Conservation (phyloP, 2,329 filamentous ascomycete genomes). For the Ophiostoma sp. region DNA sequence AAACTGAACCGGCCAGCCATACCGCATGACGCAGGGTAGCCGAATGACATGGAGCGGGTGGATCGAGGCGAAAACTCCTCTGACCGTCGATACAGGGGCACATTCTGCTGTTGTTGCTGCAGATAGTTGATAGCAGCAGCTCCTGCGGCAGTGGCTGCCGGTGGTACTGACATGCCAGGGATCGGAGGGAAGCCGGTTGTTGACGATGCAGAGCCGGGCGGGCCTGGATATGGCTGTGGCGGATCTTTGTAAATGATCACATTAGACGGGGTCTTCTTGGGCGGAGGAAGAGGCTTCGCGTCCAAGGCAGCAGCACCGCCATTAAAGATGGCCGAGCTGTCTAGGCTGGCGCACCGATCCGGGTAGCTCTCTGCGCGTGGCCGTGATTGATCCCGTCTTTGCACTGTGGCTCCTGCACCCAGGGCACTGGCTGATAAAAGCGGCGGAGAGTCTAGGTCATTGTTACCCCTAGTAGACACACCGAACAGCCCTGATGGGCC, state of each 20-base stretch:
- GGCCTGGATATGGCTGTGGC: background rate
- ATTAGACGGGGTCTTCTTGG: constrained; percentile 48
- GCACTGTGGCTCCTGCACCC: constrained; percentile 15
- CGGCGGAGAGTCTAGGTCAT: constrained; percentile 15
- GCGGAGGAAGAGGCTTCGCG: constrained; percentile 29
- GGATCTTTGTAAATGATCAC: constrained; percentile 54
- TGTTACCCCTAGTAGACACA: background rate
- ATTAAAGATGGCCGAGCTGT: constrained; percentile 4
- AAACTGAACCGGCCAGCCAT: constrained; percentile 26
- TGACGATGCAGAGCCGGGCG: background rate
- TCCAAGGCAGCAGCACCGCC: background rate
- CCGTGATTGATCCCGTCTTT: constrained; percentile 10
- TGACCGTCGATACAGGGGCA: constrained; percentile 32
- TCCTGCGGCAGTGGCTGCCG: constrained; percentile 4
- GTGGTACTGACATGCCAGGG: background rate
- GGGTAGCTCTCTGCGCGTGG: background rate
- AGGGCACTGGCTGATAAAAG: constrained; percentile 10
- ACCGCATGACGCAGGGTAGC: constrained; percentile 9
- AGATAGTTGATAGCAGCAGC: constrained; percentile 2
- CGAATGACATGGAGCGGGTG: constrained; percentile 26
- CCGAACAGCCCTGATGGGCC: background rate
- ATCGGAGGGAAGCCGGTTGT: background rate
- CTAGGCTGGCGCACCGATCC: constrained; percentile 16
- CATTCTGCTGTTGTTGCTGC: constrained; percentile 25
- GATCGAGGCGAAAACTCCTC: constrained; percentile 33